phyloP scores from a whole-genome alignment of 2,329 filamentous ascomycete species.

The Hypoxylon sp. region DNA sequence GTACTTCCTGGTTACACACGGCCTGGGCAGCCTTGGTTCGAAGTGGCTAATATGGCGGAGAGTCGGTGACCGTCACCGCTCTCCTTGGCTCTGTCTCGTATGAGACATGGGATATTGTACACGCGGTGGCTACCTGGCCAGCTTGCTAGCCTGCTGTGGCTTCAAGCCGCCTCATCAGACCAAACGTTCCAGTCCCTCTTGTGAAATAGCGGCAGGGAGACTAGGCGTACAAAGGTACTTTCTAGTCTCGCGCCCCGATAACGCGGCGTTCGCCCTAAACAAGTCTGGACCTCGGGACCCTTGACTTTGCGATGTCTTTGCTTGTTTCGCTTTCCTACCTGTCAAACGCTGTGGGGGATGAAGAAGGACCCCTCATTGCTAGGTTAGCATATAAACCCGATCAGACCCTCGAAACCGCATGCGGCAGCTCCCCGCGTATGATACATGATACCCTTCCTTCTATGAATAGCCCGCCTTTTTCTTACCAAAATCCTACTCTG shows the following conservation, averaged over 20 bases:
- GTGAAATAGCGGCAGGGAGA: conserved; percentile 14
- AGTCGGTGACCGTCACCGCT: conserved; percentile 35
- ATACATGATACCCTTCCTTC: conserved; percentile 17
- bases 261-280: conserved; percentile 32
- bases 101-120: neutral
- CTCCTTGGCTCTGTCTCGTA: conserved; percentile 25
- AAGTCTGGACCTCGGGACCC: conserved; percentile 28
- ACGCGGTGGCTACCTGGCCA: conserved; percentile 15
- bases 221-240: conserved; percentile 17
- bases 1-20: conserved; percentile 7
- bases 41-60: conserved; percentile 27
- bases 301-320: conserved; percentile 1
- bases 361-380: conserved; percentile 41
- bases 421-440: conserved; percentile 25
- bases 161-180: conserved; percentile 44
- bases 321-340: conserved; percentile 24
- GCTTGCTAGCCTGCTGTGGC: conserved; percentile 37
- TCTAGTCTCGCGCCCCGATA: conserved; percentile 31
- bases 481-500: conserved; percentile 19
- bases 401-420: conserved; percentile 36
- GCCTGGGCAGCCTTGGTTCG: neutral
- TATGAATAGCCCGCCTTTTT: conserved; percentile 18
- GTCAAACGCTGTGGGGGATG: conserved; percentile 36
- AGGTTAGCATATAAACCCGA: conserved; percentile 42
- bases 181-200: conserved; percentile 46